Evolutionary conservation across 2,329 filamentous ascomycete genomes (phyloP), one percentile per base, ranked within the genome.

Genomic region (Lachnellula cervina): DNA sequence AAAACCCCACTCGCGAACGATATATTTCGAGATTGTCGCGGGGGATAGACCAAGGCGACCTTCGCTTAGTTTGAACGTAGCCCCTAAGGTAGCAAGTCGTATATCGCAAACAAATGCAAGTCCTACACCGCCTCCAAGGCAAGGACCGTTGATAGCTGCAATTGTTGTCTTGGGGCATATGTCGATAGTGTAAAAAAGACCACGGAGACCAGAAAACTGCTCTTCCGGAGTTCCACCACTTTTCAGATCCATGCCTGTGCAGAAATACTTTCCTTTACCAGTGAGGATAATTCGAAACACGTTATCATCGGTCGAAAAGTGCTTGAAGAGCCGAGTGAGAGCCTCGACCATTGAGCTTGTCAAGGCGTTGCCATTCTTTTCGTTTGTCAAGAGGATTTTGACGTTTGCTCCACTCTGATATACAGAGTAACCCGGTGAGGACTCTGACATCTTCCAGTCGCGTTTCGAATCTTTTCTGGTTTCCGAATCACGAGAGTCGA

Each of bases 81-180:
- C 65, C 2, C 35, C 40, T 7, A 46, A 45, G 13, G 45, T 52
- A 28, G 51, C 59, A 7, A 72, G 52, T 5, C 74, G 67, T 11
- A 76, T 61, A 52, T 77, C 74, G 59, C 74, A 77, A 1, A 68
- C 66, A 59, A 76, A 75, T 0, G 72, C 73, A 0, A 77, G 63
- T 0, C 75, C 75, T 2, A 76, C 72, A 0, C 75, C 75, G 1
- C 73, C 74, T 1, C 74, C 75, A 53, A 73, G 76, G 3, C 70
- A 69, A 2, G 74, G 72, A 0, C 75, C 74, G 35, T 77, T 74
- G 28, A 77, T 57, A 3, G 60, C 65, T 1, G 74, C 73, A 37
- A 77, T 72, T 0, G 73, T 77, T 1, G 70, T 69, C 50, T 77
- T 73, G 13, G 73, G 70, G 0, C 66, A 71, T 1, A 58, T 59